Conservation (phyloP, 2,329 filamentous ascomycete genomes). For the Aspergillus costaricaensis region DNA sequence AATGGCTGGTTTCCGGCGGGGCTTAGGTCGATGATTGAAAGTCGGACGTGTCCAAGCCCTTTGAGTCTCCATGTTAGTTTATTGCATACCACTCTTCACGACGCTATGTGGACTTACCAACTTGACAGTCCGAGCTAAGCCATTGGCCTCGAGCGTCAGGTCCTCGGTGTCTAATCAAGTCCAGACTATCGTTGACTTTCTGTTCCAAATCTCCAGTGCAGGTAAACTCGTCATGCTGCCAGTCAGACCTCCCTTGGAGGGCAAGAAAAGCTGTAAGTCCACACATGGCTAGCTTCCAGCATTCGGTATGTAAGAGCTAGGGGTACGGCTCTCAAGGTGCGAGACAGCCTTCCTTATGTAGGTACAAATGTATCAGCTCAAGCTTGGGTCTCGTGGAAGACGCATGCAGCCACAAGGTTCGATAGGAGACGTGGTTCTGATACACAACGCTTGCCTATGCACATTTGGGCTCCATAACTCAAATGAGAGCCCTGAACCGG, state of each 20-base stretch:
- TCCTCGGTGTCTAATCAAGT: slow-evolving; percentile 48
- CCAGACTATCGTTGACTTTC: slow-evolving; percentile 35
- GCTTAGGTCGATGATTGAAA: slow-evolving; percentile 57
- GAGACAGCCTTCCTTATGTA: not conserved
- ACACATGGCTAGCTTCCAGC: slow-evolving; percentile 6
- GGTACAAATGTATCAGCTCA: not conserved
- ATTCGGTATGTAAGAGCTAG: not conserved
- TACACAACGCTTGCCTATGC: not conserved
- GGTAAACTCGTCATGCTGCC: not conserved
- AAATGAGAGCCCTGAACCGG: not conserved
- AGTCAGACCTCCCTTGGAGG: not conserved
- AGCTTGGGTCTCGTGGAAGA: not conserved
- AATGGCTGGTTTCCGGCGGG: slow-evolving; percentile 52
- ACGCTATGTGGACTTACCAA: slow-evolving; percentile 34
- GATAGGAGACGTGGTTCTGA: not conserved
- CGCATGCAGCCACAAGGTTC: not conserved
- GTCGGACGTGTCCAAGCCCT: slow-evolving; percentile 54
- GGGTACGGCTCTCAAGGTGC: not conserved
- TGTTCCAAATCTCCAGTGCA: not conserved
- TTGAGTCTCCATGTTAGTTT: not conserved
- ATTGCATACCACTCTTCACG: not conserved
- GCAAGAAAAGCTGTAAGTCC: slow-evolving; percentile 15
- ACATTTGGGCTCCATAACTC: not conserved
- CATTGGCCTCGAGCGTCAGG: slow-evolving; percentile 51
- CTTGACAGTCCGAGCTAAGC: slow-evolving; percentile 47